Base-by-base conservation (phyloP, 768 basidiomycete genomes). In the Clitopilus hobsonii region DNA sequence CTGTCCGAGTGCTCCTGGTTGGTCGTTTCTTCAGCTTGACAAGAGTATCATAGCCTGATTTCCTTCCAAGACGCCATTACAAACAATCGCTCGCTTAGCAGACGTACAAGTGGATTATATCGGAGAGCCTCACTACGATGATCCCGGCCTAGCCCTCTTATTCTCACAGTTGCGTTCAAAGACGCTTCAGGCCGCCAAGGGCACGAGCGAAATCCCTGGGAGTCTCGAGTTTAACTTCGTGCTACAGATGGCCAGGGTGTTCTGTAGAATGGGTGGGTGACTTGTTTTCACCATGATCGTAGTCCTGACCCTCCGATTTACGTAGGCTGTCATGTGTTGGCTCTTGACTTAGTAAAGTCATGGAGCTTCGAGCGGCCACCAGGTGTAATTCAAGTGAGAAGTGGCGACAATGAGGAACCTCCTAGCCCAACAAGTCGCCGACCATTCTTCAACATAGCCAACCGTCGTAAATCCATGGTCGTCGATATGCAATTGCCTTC, bases 141-240 rank as follows among this genome's bases (percentile, higher is more conserved):
- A 99, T 66, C 94, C 96, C 1, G 90, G 91, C 62, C 82, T 98
- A 23, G 89, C 94, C 0, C 75, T 98, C 36, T 73, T 98, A 52
- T 97, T 96, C 70, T 89, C 88, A 8, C 90, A 97, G 59, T 74
- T 99, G 54, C 87, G 91, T 59, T 84, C 86, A 27, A 95, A 90
- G 74, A 94, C 94, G 0, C 71, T 98, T 24, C 96, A 98, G 74
- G 87, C 96, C 3, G 90, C 89, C 1, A 88, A 94, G 66, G 96
- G 96, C 13, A 93, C 91, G 0, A 93, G 86, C 61, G 91, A 95
- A 63, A 93, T 98, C 25, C 87, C 91, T 0, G 90, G 89, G 16
- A 80, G 81, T 45, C 83, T 86, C 11, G 96, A 99, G 66, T 98
- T 95, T 71, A 94, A 91, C 65, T 98, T 98, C 67, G 92, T 99